Base-by-base conservation (phyloP, 2,329 filamentous ascomycete genomes). In the Escovopsis weberi region DNA sequence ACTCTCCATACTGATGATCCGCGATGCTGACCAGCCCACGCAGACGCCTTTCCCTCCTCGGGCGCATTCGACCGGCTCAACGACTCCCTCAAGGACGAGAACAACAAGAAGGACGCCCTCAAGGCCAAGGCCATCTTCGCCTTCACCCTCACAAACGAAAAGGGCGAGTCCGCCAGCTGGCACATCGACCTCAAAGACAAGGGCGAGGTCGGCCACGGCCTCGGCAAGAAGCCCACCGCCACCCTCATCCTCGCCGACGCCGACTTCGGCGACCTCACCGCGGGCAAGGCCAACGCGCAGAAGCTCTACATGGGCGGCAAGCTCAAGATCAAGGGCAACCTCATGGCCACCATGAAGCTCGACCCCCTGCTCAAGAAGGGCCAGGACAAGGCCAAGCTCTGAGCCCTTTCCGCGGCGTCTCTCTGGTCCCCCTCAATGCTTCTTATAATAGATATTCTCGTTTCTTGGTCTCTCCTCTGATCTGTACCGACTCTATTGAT, bases 331-430 rank as follows among this genome's bases (percentile, higher is more conserved):
- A 93, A 87, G 78, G 91, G 91, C 49, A 87, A 96, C 62, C 79
- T 96, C 47, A 96, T 96, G 89, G 95, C 95, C 77, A 84, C 91
- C 33, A 95, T 88, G 47, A 94, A 93, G 79, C 78, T 95, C 66
- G 87, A 95, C 66, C 84, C 86, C 35, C 82, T 96, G 56, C 68
- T 94, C 51, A 87, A 86, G 74, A 91, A 87, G 73, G 83, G 85
- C 33, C 82, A 86, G 69, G 72, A 68, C 56, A 84, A 85, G 73
- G 75, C 85, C 53, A 94, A 94, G 75, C 68, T 94, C 67, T 88
- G 78, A 69, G 56, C 39, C 15, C 15, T 15, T 15, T 15, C 15
- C 15, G 15, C 15, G 15, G 15, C 15, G 15, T 15, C 15, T 15
- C 15, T 15, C 15, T 2, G 15, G 15, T 15, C 15, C 15, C 15